Evolutionary conservation across 1,139 yeast species (phyloP).

Genomic region (Geotrichum reessii): DNA sequence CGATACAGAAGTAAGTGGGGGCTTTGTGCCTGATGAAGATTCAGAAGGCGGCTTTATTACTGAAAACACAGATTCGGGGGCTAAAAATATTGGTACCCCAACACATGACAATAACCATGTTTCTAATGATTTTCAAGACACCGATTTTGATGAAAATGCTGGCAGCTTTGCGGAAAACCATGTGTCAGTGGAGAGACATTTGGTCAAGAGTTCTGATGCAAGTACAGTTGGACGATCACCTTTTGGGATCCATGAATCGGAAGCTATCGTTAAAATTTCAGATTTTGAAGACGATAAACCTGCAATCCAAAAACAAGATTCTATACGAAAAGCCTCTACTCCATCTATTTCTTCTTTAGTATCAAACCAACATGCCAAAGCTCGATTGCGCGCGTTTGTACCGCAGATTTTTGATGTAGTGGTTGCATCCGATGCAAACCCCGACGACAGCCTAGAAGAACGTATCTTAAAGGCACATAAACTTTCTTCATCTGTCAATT

Average conservation of each 20-base stretch:
- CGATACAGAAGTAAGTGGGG: conserved; percentile 12
- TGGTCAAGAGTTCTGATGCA: neutral
- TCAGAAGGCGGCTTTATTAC: conserved; percentile 9
- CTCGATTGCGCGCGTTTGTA: neutral
- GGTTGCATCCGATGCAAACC: neutral
- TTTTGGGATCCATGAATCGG: neutral
- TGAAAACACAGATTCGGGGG: neutral
- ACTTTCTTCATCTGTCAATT: neutral
- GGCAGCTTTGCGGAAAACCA: neutral
- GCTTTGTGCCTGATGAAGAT: conserved; percentile 1
- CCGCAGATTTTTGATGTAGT: conserved; percentile 1
- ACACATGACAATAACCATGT: neutral
- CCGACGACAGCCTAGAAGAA: neutral
- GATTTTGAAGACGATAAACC: neutral
- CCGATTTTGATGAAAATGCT: neutral
- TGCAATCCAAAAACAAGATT: neutral
- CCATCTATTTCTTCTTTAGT: neutral
- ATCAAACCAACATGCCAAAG: neutral
- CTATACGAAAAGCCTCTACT: neutral
- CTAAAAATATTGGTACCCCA: neutral
- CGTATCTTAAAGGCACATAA: neutral
- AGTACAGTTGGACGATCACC: neutral
- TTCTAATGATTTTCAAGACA: neutral
- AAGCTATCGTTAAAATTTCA: neutral
- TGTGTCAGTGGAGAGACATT: neutral